Conservation (phyloP, 192 early-diverging fungal genomes). For the Backusella mclennaniae region DNA sequence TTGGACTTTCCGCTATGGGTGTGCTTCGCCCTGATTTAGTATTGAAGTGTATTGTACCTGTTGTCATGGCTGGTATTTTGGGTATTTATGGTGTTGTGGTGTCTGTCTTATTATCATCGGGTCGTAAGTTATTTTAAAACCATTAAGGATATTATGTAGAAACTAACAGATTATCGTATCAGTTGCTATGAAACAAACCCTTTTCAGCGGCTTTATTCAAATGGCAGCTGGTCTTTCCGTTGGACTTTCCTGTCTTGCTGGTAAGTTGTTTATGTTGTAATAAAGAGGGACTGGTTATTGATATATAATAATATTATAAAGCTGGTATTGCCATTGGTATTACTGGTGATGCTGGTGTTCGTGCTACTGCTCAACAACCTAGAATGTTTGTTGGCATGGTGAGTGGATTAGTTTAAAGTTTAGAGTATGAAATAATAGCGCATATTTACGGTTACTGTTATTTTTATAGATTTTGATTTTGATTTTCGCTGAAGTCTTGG, state of each 20-base stretch:
- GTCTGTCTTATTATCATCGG: slow-evolving; percentile 84
- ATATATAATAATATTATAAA: neutral
- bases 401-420: neutral
- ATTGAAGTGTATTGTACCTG: slow-evolving; percentile 89
- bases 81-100: slow-evolving; percentile 98
- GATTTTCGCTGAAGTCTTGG: slow-evolving; percentile 99
- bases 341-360: slow-evolving; percentile 94
- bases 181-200: slow-evolving; percentile 42
- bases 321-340: slow-evolving; percentile 97
- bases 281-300: too few species aligned
- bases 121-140: slow-evolving; percentile 50
- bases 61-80: slow-evolving; percentile 99
- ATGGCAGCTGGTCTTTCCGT: slow-evolving; percentile 91
- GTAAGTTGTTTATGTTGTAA: neutral
- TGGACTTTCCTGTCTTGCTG: slow-evolving; percentile 85
- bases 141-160: neutral
- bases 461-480: slow-evolving; percentile 75
- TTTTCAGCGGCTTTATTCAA: slow-evolving; percentile 84
- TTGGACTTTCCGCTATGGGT: slow-evolving; percentile 94
- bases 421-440: neutral
- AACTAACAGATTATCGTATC: neutral
- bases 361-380: slow-evolving; percentile 88
- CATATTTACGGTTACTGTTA: slow-evolving; percentile 25
- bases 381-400: slow-evolving; percentile 90
- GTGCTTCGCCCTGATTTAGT: slow-evolving; percentile 91